phyloP scores from a whole-genome alignment of 192 early-diverging fungal genomes.

The Mortierella claussenii region DNA sequence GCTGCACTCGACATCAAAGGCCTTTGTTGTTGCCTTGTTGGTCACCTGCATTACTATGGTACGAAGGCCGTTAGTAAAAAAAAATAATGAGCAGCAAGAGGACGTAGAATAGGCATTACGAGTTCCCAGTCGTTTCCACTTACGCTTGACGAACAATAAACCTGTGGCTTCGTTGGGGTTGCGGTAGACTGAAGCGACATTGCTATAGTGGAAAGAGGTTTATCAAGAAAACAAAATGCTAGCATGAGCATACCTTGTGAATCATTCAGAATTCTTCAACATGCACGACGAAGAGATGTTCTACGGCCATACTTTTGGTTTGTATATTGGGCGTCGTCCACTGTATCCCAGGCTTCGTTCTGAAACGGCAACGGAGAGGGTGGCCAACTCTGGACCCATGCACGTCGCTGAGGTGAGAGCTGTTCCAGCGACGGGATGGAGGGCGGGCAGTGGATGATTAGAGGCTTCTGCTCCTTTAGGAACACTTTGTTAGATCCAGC shows the following conservation, averaged over 20 bases:
- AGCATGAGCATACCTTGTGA: too few species aligned
- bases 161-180: conserved; percentile 18
- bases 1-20: conserved; percentile 44
- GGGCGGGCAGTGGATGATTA: conserved; percentile 27
- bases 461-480: conserved; percentile 14
- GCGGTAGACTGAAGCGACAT: neutral
- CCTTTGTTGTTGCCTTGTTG: conserved; percentile 28
- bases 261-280: too few species aligned
- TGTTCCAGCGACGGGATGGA: conserved; percentile 19
- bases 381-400: conserved; percentile 23
- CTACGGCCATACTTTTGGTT: neutral
- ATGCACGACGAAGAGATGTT: too few species aligned
- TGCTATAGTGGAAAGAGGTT: neutral
- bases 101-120: neutral
- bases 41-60: conserved; percentile 36
- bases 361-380: neutral
- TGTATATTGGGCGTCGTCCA: conserved; percentile 6
- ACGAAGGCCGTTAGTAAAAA: neutral
- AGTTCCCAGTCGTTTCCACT: neutral
- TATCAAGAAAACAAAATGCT: too few species aligned
- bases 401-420: conserved; percentile 18
- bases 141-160: conserved; percentile 31
- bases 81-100: neutral
- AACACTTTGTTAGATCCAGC: conserved; percentile 10
- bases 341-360: conserved; percentile 18